Evolutionary conservation across 2,329 filamentous ascomycete species (phyloP), one percentile per base, ranked within the genome.

Genomic region (Basipetospora chlamydospora): DNA sequence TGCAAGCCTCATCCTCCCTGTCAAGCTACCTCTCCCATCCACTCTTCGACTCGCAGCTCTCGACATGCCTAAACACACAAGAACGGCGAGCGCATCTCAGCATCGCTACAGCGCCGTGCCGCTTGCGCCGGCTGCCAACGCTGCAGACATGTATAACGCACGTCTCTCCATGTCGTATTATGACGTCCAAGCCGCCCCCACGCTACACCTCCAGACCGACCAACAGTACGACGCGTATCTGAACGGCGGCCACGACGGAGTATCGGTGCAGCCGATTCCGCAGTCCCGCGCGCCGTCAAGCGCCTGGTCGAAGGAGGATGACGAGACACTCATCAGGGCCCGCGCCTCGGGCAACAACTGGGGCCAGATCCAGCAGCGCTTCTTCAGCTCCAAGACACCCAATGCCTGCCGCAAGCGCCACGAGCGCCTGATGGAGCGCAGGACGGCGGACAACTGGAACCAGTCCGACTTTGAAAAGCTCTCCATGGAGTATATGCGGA

Each of bases 351-450:
- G 81, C 17, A 68, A 86, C 53, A 88, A 87, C 57, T 93, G 85
- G 85, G 70, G 73, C 37, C 78, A 83, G 47, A 90, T 92, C 51
- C 77, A 85, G 47, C 66, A 67, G 42, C 72, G 68, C 42, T 74
- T 84, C 57, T 93, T 93, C 53, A 80, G 78, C 1, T 66, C 59
- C 53, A 93, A 93, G 63, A 75, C 73, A 7, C 63, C 79, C 40
- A 90, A 90, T 53, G 86, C 86, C 13, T 93, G 85, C 59, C 81
- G 85, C 44, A 93, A 93, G 61, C 74, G 85, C 38, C 84, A 92
- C 49, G 85, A 93, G 58, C 70, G 85, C 28, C 61, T 93, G 45
- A 77, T 88, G 66, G 80, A 88, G 58, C 74, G 78, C 45, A 69
- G 67, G 51, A 75, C 77, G 40, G 72, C 76, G 33, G 78, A 84